Evolutionary conservation across 2,329 filamentous ascomycete genomes (phyloP).

Genomic region (Fusarium sp.): DNA sequence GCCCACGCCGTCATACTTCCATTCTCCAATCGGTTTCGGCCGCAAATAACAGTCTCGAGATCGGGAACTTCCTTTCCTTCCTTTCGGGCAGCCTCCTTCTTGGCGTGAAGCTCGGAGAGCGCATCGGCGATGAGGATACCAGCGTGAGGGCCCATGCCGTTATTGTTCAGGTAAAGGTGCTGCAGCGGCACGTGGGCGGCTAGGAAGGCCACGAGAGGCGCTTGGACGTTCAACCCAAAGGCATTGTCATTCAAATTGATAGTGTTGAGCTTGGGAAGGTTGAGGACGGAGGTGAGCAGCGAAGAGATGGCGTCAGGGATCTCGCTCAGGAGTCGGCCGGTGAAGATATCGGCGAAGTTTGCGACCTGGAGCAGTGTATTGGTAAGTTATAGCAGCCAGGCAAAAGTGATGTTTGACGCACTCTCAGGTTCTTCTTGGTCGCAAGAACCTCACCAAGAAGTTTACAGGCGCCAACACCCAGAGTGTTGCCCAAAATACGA

Average conservation of each 20-base stretch:
- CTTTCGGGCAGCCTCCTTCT: conserved; percentile 81
- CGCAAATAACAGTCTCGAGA: conserved; percentile 96
- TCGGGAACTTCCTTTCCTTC: conserved; percentile 76
- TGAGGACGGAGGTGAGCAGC: conserved; percentile 85
- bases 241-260: conserved; percentile 98
- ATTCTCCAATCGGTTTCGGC: conserved; percentile 93
- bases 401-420: conserved; percentile 47
- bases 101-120: conserved; percentile 80
- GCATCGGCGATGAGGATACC: conserved; percentile 90
- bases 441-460: conserved; percentile 83
- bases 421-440: conserved; percentile 83
- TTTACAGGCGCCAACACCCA: conserved; percentile 88
- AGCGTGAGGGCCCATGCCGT: conserved; percentile 91
- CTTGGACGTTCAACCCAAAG: conserved; percentile 94
- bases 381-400: not conserved
- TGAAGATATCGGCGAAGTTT: conserved; percentile 98
- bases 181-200: conserved; percentile 87
- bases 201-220: conserved; percentile 91
- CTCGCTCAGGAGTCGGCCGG: conserved; percentile 88
- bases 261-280: conserved; percentile 85
- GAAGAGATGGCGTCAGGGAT: conserved; percentile 89
- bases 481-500: conserved; percentile 86
- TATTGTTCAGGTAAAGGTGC: conserved; percentile 97
- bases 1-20: conserved; percentile 97
- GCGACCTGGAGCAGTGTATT: conserved; percentile 63